Evolutionary conservation across 768 basidiomycete genomes (phyloP), one percentile per base, ranked within the genome.

Genomic region (Russula foetens): DNA sequence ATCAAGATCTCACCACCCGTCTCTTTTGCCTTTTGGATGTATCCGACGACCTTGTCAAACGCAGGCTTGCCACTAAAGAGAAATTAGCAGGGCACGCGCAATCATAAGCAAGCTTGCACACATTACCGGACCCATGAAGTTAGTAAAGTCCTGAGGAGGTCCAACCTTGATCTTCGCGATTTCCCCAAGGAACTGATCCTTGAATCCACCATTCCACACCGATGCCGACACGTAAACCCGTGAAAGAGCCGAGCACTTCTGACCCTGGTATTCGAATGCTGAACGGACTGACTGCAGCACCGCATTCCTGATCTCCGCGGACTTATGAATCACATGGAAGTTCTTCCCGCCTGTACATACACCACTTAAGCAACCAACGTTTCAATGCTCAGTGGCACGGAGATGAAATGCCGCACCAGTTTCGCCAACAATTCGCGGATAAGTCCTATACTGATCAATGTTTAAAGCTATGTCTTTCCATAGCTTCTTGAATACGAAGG

Each of bases 61-160:
- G 96, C 89, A n/a, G 86, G 80, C 64, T 85, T 81, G 35, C 88
- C 88, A 69, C 92, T 94, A 58, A 49, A 44, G 59, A 63, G 28
- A 35, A 45, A 3, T 21, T 14, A 41, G 43, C 39, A 23, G 35
- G 1, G 19, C 17, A 38, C 21, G 53, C 3, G 28, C 3, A 53
- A 48, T 19, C 43, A 3, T 19, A 45, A 41, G 46, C 50, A 31
- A 21, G 72, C 77, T 59, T 2, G 39, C 65, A 14, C 68, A 93
- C 92, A 98, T 98, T 59, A 99, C 96, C 59, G 97, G 95, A 6
- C 97, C 97, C 81, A 97, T 84, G 71, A 96, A 99, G 77, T 90
- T 87, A 41, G 75, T 69, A 75, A 88, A 93, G 54, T 93, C 86
- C 52, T 79, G 78, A 21, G 83, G 83, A 19, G 81, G 71, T 3